Evolutionary conservation across 495 filamentous ascomycete genomes (phyloP).

Genomic region (Penicillium malachiteum): DNA sequence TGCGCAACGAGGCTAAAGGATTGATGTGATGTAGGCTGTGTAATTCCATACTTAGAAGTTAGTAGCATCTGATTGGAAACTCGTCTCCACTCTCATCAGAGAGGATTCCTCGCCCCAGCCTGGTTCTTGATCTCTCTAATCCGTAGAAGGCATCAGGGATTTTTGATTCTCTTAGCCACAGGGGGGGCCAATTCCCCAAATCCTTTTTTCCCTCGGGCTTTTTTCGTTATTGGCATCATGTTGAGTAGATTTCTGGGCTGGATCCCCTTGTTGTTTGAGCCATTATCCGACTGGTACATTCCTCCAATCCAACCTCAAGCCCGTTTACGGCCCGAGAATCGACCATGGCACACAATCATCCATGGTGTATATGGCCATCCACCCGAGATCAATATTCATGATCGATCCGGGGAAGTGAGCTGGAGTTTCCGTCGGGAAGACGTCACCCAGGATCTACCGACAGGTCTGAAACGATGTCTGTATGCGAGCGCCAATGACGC

Average conservation of each 20-base stretch:
- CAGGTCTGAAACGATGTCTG: slow-evolving; percentile 16
- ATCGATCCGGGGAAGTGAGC: slow-evolving; percentile 21
- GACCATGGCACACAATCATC: slow-evolving; percentile 28
- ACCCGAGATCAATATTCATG: slow-evolving; percentile 25
- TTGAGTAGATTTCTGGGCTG: slow-evolving; percentile 16
- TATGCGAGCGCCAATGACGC: slow-evolving; percentile 27
- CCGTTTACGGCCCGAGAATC: slow-evolving; percentile 18
- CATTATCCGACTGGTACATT: slow-evolving; percentile 15
- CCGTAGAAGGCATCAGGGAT: background rate
- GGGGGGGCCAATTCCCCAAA: background rate
- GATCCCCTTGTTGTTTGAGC: slow-evolving; percentile 19
- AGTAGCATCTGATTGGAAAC: background rate
- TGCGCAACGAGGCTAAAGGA: background rate
- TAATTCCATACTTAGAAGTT: background rate
- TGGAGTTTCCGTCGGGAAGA: slow-evolving; percentile 28
- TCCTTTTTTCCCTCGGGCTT: background rate
- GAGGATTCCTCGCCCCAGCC: background rate
- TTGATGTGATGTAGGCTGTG: background rate
- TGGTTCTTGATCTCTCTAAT: background rate
- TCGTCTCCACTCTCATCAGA: background rate
- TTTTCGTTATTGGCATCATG: slow-evolving; percentile 7
- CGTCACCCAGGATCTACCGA: slow-evolving; percentile 22
- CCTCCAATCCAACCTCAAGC: slow-evolving; percentile 23
- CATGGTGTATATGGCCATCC: slow-evolving; percentile 28
- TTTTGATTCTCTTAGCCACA: background rate